These are phyloP conservation scores for Apiospora phragmitis DNA, from an alignment of 2,329 filamentous ascomycete genomes.

Conservation along the genomic window DNA sequence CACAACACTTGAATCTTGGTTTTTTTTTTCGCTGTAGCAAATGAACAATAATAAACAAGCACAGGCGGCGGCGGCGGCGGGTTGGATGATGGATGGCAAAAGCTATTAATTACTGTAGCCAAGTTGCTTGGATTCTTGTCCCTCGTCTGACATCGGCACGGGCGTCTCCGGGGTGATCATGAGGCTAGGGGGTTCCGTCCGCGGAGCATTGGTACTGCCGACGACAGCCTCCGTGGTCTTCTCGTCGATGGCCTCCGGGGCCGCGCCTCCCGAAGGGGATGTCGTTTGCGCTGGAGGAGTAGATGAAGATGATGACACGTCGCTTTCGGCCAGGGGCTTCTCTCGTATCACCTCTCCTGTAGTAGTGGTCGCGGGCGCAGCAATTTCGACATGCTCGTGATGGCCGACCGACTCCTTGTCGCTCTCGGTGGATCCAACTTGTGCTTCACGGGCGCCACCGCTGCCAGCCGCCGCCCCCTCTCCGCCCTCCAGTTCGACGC, in stretches of 20 bases:
- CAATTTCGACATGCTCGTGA: slow-evolving; percentile 36
- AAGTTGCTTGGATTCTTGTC: slow-evolving; percentile 44
- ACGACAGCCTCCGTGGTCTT: background rate
- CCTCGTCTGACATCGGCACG: slow-evolving; percentile 34
- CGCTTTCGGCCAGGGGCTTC: background rate
- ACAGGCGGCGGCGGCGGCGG: too few species aligned
- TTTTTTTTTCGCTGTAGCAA: too few species aligned
- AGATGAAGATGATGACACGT: background rate
- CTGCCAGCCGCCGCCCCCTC: slow-evolving; percentile 16
- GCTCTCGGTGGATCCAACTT: slow-evolving; percentile 29
- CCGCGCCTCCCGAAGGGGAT: slow-evolving; percentile 10
- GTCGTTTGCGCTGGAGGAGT: background rate
- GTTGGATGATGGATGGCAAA: too few species aligned
- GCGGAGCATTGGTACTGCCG: slow-evolving; percentile 34
- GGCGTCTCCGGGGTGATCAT: slow-evolving; percentile 52
- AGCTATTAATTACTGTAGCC: slow-evolving; percentile 29
- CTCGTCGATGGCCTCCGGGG: slow-evolving; percentile 11
- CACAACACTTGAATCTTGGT: too few species aligned
- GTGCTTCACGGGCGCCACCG: slow-evolving; percentile 21
- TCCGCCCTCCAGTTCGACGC: slow-evolving; percentile 56
- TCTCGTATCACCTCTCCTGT: slow-evolving; percentile 25
- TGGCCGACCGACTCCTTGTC: slow-evolving; percentile 26
- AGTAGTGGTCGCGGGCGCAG: slow-evolving; percentile 16
- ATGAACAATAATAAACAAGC: too few species aligned
- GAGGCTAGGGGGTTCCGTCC: slow-evolving; percentile 22